Base-by-base conservation (phyloP, 768 basidiomycete species). In the Podaxis sp. region DNA sequence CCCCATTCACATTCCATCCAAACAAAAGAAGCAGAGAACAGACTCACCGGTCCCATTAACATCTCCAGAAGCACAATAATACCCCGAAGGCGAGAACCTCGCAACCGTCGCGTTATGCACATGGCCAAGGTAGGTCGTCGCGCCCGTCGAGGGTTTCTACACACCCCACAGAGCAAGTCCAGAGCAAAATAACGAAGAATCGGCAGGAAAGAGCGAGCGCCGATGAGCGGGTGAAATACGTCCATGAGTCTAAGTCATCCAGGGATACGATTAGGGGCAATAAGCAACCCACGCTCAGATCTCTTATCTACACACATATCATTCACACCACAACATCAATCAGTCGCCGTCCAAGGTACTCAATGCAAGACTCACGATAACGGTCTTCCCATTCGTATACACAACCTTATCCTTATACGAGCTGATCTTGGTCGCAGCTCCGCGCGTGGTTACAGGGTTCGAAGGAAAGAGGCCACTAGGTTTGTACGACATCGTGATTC, bases 51-150 rank as follows among this genome's bases (percentile, higher is more conserved):
- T 91, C 43, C 96, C 96, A 33, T 80, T 78, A 3, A 82, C 75
- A 72, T 98, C 96, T 24, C 85, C 96, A 33, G 94, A 96, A 3
- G 96, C 96, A 70, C 92, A 94, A 75, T 98, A 98, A 75, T 88
- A 97, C 27, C 96, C 96, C 1, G 93, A 91, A 0, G 95, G 96
- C 2, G 94, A 94, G 68, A 97, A 85, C 40, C 93, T 86, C 13
- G 96, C 96, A 17, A 96, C 92, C 1, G 93, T 95, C 6, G 93
- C 83, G 59, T 88, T 88, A 66, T 94, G 88, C 3, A 88, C 83
- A 74, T 97, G 95, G 29, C 90, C 91, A 49, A 85, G 80, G 71
- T 96, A 94, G 24, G 87, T 80, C 12, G 79, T 79, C 12, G 87
- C 95, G 94, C 66, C 40, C 57, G 29, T 4, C 12, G 61, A 61